Evolutionary conservation across 148 eudicot species (phyloP).

Genomic region (Dysphania ambrosioides): DNA sequence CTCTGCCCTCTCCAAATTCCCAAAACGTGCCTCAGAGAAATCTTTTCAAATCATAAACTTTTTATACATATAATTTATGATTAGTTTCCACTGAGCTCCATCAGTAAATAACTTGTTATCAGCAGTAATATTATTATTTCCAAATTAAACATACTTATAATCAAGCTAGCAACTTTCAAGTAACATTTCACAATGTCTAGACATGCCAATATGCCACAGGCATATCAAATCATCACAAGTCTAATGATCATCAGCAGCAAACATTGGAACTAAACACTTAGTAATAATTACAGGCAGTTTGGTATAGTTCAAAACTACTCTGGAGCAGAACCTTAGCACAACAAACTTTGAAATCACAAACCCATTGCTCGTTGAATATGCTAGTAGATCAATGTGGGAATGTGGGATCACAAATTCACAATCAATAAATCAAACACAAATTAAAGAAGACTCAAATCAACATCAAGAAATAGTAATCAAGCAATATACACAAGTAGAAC

Average conservation of each 20-base stretch:
- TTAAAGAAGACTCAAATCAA: neutral
- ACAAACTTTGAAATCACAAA: neutral
- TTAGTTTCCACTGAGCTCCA: neutral
- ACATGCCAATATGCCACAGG: neutral
- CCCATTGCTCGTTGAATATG: neutral
- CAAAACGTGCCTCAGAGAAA: neutral
- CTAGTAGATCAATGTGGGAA: constrained; percentile 6
- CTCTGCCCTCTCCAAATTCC: neutral
- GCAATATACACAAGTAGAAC: no score
- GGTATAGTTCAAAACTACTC: neutral
- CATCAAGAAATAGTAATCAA: neutral
- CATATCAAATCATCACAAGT: neutral
- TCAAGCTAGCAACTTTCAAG: neutral
- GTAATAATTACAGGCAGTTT: neutral
- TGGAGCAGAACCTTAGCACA: neutral
- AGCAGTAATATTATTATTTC: no score
- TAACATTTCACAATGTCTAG: neutral
- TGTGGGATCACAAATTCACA: neutral
- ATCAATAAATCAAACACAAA: neutral
- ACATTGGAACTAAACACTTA: neutral
- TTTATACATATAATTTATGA: neutral
- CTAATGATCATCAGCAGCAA: neutral
- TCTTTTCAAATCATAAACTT: neutral
- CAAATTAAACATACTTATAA: neutral
- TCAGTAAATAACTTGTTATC: no score